A percentile compares a stretch with the other conserved stretches of the same genome.
phyloP scores from a whole-genome alignment of 2,329 filamentous ascomycete species.

The Fusarium sp. region DNA sequence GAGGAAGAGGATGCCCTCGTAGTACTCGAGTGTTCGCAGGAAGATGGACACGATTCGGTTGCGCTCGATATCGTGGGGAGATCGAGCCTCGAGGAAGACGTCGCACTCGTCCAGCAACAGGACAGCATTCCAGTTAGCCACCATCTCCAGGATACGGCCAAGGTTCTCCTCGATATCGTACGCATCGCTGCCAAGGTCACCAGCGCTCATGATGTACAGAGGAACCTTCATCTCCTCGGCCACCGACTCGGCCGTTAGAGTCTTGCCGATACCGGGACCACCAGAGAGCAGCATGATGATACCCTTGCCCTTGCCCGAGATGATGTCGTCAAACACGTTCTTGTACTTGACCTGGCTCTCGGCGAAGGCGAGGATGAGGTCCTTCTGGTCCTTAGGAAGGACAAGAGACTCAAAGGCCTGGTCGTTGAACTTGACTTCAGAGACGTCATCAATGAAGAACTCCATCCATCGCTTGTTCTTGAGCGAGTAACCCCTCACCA shows the following conservation, averaged over 20 bases:
- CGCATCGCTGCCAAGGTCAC: slow-evolving; percentile 77
- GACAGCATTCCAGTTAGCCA: slow-evolving; percentile 63
- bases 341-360: slow-evolving; percentile 58
- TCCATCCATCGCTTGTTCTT: slow-evolving; percentile 62
- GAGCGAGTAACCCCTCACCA: slow-evolving; percentile 61
- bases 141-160: slow-evolving; percentile 68
- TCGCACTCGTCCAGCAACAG: slow-evolving; percentile 53
- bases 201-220: slow-evolving; percentile 67
- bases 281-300: slow-evolving; percentile 63
- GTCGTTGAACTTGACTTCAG: slow-evolving; percentile 60
- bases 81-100: slow-evolving; percentile 56
- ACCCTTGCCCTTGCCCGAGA: slow-evolving; percentile 63
- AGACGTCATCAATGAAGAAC: slow-evolving; percentile 60
- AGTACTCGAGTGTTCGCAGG: slow-evolving; percentile 60
- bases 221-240: slow-evolving; percentile 62
- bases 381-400: slow-evolving; percentile 61
- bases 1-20: slow-evolving; percentile 61
- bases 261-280: slow-evolving; percentile 63
- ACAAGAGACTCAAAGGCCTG: slow-evolving; percentile 63
- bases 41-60: slow-evolving; percentile 54
- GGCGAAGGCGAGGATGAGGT: slow-evolving; percentile 63
- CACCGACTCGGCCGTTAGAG: slow-evolving; percentile 61
- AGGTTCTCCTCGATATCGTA: slow-evolving; percentile 74
- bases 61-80: slow-evolving; percentile 49
- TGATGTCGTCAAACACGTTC: slow-evolving; percentile 62